Evolutionary conservation across 2,329 filamentous ascomycete species (phyloP).

Genomic region (Plectosphaerella sp.): DNA sequence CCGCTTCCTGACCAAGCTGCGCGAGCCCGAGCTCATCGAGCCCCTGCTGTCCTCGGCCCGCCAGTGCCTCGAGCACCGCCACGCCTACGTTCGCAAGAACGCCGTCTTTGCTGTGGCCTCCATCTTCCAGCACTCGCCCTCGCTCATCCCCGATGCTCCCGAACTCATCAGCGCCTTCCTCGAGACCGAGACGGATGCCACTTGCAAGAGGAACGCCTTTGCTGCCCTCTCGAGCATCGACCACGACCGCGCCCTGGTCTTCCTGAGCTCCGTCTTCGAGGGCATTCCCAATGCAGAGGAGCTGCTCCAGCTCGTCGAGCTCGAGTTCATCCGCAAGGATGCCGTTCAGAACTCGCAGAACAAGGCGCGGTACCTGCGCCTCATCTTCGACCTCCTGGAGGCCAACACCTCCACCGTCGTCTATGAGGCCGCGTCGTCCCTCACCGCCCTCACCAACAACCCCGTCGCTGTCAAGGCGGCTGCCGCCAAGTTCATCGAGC

Average conservation of each 20-base stretch:
- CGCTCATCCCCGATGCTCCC: slow-evolving; percentile 89
- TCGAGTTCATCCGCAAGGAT: slow-evolving; percentile 98
- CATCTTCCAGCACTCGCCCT: slow-evolving; percentile 86
- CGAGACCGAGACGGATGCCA: slow-evolving; percentile 84
- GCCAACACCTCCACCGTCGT: slow-evolving; percentile 91
- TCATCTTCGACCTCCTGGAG: slow-evolving; percentile 96
- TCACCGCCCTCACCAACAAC: slow-evolving; percentile 91
- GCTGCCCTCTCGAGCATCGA: slow-evolving; percentile 86
- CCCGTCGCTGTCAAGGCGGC: slow-evolving; percentile 97
- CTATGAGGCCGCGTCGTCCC: slow-evolving; percentile 92
- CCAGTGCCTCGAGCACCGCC: slow-evolving; percentile 89
- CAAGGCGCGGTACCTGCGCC: slow-evolving; percentile 87
- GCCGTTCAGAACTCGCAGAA: slow-evolving; percentile 92
- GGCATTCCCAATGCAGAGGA: slow-evolving; percentile 93
- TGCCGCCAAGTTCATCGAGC: slow-evolving; percentile 91
- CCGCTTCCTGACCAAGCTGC: slow-evolving; percentile 93
- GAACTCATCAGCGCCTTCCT: slow-evolving; percentile 89
- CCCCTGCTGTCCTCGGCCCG: slow-evolving; percentile 89
- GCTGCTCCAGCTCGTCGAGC: slow-evolving; percentile 83
- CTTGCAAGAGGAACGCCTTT: slow-evolving; percentile 97
- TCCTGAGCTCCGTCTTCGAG: slow-evolving; percentile 85
- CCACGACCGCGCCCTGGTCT: slow-evolving; percentile 87
- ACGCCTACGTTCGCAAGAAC: slow-evolving; percentile 97
- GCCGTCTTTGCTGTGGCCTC: slow-evolving; percentile 92
- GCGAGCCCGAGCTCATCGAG: slow-evolving; percentile 93